phyloP scores from a whole-genome alignment of 192 early-diverging fungal species.

The Dissophora ornata region DNA sequence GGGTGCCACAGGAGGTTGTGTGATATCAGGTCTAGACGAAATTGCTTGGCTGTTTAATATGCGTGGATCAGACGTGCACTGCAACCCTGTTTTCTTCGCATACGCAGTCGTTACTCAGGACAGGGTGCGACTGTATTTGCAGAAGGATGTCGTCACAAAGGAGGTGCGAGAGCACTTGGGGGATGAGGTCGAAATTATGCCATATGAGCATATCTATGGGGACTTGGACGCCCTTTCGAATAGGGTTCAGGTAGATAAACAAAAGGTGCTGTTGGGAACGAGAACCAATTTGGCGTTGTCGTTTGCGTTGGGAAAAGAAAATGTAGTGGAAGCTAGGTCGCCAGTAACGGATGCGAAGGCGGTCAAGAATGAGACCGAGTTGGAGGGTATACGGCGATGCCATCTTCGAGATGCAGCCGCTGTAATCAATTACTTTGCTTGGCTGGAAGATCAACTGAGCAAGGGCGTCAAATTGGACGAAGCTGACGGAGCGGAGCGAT shows the following conservation, averaged over 20 bases:
- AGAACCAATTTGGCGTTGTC: constrained; percentile 34
- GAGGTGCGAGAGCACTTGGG: constrained; percentile 72
- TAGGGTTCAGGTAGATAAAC: constrained; percentile 20
- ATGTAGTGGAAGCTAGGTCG: constrained; percentile 66
- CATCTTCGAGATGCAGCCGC: constrained; percentile 94
- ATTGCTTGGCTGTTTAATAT: constrained; percentile 98
- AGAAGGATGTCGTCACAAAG: constrained; percentile 73
- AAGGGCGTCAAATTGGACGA: constrained; percentile 77
- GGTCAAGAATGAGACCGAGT: constrained; percentile 91
- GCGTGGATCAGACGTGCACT: constrained; percentile 94
- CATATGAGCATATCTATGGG: constrained; percentile 81
- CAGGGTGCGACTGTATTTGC: constrained; percentile 78
- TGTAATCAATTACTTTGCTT: constrained; percentile 82
- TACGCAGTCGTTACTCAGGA: constrained; percentile 84
- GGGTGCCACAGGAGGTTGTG: constrained; percentile 77
- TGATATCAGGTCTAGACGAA: constrained; percentile 92
- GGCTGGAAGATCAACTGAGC: constrained; percentile 90
- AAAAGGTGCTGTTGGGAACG: constrained; percentile 27
- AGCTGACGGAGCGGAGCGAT: constrained; percentile 83
- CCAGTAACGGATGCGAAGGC: constrained; percentile 86
- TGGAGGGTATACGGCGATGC: constrained; percentile 90
- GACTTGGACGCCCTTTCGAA: constrained; percentile 64
- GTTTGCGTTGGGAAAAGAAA: constrained; percentile 35
- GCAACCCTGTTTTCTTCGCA: constrained; percentile 96
- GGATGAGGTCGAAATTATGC: constrained; percentile 65